Evolutionary conservation across 345 rosid species (phyloP).

Genomic region (Passiflora organensis): DNA sequence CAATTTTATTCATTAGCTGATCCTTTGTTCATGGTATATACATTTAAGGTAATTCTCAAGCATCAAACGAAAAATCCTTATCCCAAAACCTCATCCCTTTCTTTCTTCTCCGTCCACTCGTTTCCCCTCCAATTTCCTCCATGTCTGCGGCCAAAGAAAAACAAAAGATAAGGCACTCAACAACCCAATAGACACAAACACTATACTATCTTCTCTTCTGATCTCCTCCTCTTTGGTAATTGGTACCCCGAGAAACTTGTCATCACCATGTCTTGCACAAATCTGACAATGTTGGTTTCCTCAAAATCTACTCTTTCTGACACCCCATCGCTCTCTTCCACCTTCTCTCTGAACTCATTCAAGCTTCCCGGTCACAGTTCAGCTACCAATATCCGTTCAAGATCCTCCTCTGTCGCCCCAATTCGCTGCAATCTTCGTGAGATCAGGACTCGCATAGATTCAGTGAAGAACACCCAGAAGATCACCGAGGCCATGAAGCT

Average conservation of each 20-base stretch:
- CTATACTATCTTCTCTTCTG: slow-evolving; percentile 1
- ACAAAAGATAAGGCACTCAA: slow-evolving; percentile 32
- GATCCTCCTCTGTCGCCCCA: slow-evolving; percentile 46
- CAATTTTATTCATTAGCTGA: too few relatives aligned
- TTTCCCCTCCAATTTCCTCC: slow-evolving; percentile 30
- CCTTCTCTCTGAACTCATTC: slow-evolving; percentile 57
- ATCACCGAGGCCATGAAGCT: slow-evolving; percentile 99
- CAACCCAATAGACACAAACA: slow-evolving; percentile 3
- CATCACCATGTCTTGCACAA: slow-evolving; percentile 62
- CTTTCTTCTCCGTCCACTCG: slow-evolving; percentile 49
- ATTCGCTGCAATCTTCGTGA: slow-evolving; percentile 81
- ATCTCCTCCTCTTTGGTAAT: slow-evolving; percentile 6
- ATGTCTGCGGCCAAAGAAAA: slow-evolving; percentile 21
- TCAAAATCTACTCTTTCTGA: slow-evolving; percentile 73
- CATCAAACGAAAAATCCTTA: too few relatives aligned
- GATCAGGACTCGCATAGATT: slow-evolving; percentile 64
- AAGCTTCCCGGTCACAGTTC: slow-evolving; percentile 43
- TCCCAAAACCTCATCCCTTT: slow-evolving; percentile 64
- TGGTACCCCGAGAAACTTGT: slow-evolving; percentile 5
- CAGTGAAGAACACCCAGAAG: slow-evolving; percentile 91
- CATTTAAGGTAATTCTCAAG: too few relatives aligned
- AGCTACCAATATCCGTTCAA: slow-evolving; percentile 29
- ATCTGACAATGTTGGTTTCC: slow-evolving; percentile 75
- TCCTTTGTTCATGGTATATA: too few relatives aligned
- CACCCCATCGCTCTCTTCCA: slow-evolving; percentile 62